Percentiles rank a stretch among this genome's conserved stretches.
Evolutionary conservation across 2,329 filamentous ascomycete species (phyloP).

Genomic region (Fusarium humuli): DNA sequence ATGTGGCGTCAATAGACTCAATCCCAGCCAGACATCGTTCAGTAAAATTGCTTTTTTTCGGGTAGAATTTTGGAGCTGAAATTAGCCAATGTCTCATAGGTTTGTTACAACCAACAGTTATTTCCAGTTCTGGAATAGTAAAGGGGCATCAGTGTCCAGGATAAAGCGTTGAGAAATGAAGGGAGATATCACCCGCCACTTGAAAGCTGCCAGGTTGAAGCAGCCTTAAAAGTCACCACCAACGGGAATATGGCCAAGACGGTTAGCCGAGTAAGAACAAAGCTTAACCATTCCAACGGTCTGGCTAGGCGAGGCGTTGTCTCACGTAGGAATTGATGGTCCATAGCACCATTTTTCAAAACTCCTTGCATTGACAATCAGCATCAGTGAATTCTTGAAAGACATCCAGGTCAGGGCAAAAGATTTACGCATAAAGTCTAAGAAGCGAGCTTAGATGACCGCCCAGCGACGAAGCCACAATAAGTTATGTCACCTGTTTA

Average conservation of each 20-base stretch:
- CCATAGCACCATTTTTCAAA: fast-evolving
- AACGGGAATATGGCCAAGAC: background rate
- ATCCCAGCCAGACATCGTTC: background rate
- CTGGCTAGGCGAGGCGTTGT: fast-evolving
- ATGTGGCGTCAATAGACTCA: background rate
- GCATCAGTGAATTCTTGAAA: too few relatives aligned
- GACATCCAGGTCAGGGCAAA: too few relatives aligned
- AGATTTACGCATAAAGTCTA: too few relatives aligned
- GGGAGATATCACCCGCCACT: background rate
- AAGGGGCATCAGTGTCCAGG: background rate
- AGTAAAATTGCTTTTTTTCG: background rate
- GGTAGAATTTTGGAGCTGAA: background rate
- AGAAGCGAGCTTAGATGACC: too few relatives aligned
- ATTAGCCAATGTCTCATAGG: background rate
- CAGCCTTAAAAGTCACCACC: too few relatives aligned
- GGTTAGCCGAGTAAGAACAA: background rate
- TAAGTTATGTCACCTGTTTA: too few relatives aligned
- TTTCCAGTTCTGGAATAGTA: background rate
- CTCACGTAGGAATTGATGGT: background rate
- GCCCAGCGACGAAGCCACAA: too few relatives aligned
- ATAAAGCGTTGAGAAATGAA: background rate
- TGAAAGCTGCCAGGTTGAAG: background rate
- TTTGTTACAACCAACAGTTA: background rate
- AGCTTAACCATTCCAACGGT: background rate
- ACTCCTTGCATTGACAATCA: background rate